Evolutionary conservation across 208 protist species (phyloP).

Genomic region (Spongospora subterranea): DNA sequence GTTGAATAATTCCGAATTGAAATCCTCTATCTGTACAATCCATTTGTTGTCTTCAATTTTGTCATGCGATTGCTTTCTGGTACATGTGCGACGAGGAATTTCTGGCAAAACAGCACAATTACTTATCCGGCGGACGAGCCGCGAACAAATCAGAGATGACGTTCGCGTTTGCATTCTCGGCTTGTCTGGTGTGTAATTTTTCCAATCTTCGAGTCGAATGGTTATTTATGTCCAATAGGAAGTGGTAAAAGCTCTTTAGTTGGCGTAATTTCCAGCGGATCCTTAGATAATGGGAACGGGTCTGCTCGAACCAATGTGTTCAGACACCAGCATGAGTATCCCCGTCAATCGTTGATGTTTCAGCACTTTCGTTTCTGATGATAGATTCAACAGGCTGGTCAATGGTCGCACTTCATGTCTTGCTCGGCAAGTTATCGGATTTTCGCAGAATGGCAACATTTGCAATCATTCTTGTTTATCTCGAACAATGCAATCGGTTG

Average conservation of each 20-base stretch:
- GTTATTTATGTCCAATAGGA: too few species aligned
- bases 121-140: background rate
- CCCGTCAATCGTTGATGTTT: background rate
- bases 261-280: conserved; percentile 62
- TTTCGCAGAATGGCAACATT: conserved; percentile 72
- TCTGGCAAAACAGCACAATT: background rate
- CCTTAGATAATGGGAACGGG: conserved; percentile 63
- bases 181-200: conserved; percentile 50
- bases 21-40: background rate
- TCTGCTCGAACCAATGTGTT: conserved; percentile 38
- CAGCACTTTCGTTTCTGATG: background rate
- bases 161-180: conserved; percentile 61
- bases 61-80: background rate
- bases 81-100: background rate
- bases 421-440: conserved; percentile 89
- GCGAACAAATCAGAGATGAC: background rate
- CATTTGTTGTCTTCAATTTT: background rate
- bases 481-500: background rate
- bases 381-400: too few species aligned
- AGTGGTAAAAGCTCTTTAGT: conserved; percentile 65
- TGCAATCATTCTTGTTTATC: conserved; percentile 66
- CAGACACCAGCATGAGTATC: conserved; percentile 41
- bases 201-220: too few species aligned
- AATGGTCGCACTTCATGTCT: background rate
- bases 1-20: background rate